Base-by-base conservation (phyloP, 2,329 filamentous ascomycete species). In the Hymenoscyphus linearis region DNA sequence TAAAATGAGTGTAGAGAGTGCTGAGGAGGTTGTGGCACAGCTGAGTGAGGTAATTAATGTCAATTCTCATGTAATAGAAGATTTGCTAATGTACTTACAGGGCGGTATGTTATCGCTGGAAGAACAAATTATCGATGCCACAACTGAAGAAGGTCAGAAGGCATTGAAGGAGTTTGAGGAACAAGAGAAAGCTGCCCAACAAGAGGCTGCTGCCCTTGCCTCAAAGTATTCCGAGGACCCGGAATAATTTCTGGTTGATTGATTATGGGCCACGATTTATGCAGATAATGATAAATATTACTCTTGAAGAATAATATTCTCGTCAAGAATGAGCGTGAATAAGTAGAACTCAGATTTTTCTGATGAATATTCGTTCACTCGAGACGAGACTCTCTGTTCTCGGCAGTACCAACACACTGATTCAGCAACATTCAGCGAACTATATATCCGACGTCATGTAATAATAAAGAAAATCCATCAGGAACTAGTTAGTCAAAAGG, bases 91-190 rank as follows among this genome's bases (percentile, higher is more conserved):
- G 13, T 53, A 52, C 31, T 34, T 36, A 58, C 65, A 87, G 77
- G 91, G 91, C 16, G 91, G 90, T 40, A 93, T 97, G 80, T 76
- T 99, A 67, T 96, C 90, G 73, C 75, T 99, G 57, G 92, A 98
- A 74, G 87, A 96, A 72, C 87, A 96, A 56, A 91, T 99, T 57
- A 96, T 99, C 68, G 95, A 99, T 76, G 91, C 92, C 1, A 99
- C 92, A 53, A 96, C 93, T 2, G 88, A 92, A 72, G 87, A 95
- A 73, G 93, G 93, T 2, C 83, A 88, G 78, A 84, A 87, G 73
- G 86, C 87, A 72, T 80, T 93, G 69, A 88, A 89, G 76, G 85
- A 92, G 66, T 82, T 96, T 63, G 87, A 91, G 74, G 80, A 82
- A 27, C 78, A 83, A 65, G 81, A 78, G 66, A 72, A 70, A 60